A percentile compares a stretch with the other conserved stretches of the same genome.
Evolutionary conservation across 805 yeast genomes (phyloP).

Genomic region (Wickerhamomyces silvicola): DNA sequence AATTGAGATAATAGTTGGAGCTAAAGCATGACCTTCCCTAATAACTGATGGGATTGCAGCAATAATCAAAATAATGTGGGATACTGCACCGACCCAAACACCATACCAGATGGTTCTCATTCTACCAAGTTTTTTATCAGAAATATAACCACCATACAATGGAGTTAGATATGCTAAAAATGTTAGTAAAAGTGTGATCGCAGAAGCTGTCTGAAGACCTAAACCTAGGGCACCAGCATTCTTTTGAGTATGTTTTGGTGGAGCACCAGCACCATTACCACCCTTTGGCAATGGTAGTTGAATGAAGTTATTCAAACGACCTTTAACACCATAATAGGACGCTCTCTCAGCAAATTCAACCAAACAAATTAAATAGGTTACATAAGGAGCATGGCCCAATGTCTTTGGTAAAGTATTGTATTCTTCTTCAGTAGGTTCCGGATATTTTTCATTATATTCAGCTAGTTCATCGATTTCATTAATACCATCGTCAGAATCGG

Average conservation of each 20-base stretch:
- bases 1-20: slow-evolving; percentile 40
- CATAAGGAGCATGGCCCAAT: slow-evolving; percentile 38
- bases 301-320: slow-evolving; percentile 75
- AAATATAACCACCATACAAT: slow-evolving; percentile 60
- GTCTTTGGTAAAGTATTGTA: slow-evolving; percentile 25
- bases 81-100: slow-evolving; percentile 48
- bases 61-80: slow-evolving; percentile 54
- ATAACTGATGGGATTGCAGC: slow-evolving; percentile 57
- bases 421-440: slow-evolving; percentile 38
- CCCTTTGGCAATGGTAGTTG: slow-evolving; percentile 36
- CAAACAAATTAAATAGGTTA: slow-evolving; percentile 44
- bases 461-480: too few relatives aligned
- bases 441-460: too few relatives aligned
- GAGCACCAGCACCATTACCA: slow-evolving; percentile 23
- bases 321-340: slow-evolving; percentile 67
- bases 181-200: slow-evolving; percentile 68
- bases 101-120: slow-evolving; percentile 56
- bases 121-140: slow-evolving; percentile 69
- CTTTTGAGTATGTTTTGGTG: slow-evolving; percentile 5
- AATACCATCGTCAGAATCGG: too few relatives aligned
- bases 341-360: slow-evolving; percentile 76
- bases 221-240: slow-evolving; percentile 45
- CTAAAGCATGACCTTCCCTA: slow-evolving; percentile 36
- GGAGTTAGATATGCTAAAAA: slow-evolving; percentile 80
- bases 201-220: slow-evolving; percentile 57